These are phyloP conservation scores for Candida broadrunensis DNA, from an alignment of 805 yeast genomes.

Conservation along the genomic window DNA sequence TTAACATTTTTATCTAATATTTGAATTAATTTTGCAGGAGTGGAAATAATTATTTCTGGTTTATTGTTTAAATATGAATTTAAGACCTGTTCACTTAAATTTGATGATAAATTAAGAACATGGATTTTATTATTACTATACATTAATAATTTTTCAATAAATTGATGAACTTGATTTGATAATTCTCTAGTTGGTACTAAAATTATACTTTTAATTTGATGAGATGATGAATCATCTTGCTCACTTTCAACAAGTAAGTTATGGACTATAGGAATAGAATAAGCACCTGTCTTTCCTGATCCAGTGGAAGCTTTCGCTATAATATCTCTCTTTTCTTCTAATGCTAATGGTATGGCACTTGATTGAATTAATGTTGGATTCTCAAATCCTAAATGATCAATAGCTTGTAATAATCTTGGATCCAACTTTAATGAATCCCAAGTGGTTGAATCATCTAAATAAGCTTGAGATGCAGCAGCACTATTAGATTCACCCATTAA, in stretches of 20 bases:
- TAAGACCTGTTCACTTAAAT: constrained; percentile 66
- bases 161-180: constrained; percentile 76
- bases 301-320: constrained; percentile 95
- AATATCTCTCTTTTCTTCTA: constrained; percentile 86
- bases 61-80: constrained; percentile 64
- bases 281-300: constrained; percentile 93
- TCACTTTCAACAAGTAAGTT: constrained; percentile 39
- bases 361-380: constrained; percentile 91
- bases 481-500: constrained; percentile 3
- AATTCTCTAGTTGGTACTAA: constrained; percentile 93
- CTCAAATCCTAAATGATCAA: constrained; percentile 72
- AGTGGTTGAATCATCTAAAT: constrained; percentile 63
- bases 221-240: constrained; percentile 10
- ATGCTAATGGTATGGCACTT: constrained; percentile 86
- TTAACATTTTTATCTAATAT: constrained; percentile 47
- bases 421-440: constrained; percentile 82
- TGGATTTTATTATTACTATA: constrained; percentile 63
- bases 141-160: constrained; percentile 63
- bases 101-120: constrained; percentile 64
- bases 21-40: constrained; percentile 75
- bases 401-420: constrained; percentile 78
- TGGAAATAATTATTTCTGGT: constrained; percentile 81
- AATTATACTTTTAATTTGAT: constrained; percentile 55
- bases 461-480: constrained; percentile 60
- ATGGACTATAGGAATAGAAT: constrained; percentile 82